These are phyloP conservation scores for Solanum hybrid DNA, from an alignment of 305 asterid genomes.

Conservation along the genomic window DNA sequence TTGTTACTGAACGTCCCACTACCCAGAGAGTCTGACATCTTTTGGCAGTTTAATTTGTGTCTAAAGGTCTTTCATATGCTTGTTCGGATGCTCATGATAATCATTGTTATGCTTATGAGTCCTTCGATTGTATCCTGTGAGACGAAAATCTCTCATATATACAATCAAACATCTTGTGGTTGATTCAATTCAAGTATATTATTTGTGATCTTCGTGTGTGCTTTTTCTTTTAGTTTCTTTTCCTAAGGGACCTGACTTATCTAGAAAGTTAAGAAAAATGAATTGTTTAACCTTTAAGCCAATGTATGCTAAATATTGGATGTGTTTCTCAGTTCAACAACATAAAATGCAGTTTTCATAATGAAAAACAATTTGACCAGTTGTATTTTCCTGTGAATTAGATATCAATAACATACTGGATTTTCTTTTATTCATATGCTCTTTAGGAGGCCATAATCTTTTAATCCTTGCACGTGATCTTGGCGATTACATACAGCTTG, in stretches of 20 bases:
- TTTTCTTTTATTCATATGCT: slow-evolving; percentile 11
- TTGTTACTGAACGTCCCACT: not conserved
- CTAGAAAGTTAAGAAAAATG: not conserved
- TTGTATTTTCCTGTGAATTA: not conserved
- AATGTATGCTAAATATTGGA: not conserved
- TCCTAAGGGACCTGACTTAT: not conserved
- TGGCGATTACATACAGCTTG: slow-evolving; percentile 89
- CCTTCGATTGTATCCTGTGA: not conserved
- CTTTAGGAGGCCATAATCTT: slow-evolving; percentile 91
- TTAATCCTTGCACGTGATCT: slow-evolving; percentile 87
- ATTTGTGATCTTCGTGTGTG: not conserved
- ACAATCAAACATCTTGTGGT: not conserved
- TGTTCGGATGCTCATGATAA: not conserved
- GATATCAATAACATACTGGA: slow-evolving; percentile 2
- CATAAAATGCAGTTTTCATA: not conserved
- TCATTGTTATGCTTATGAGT: not conserved
- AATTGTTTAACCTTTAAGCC: not conserved
- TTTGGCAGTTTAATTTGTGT: not conserved
- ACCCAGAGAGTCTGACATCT: not conserved
- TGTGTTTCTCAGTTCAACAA: not conserved
- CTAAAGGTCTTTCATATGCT: not conserved
- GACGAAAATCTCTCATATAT: not conserved
- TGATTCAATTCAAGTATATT: not conserved
- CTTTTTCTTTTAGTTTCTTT: not conserved
- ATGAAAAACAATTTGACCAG: not conserved